These are phyloP conservation scores for Bauhinia variegata DNA, from an alignment of 306 rosid species.

Conservation along the genomic window DNA sequence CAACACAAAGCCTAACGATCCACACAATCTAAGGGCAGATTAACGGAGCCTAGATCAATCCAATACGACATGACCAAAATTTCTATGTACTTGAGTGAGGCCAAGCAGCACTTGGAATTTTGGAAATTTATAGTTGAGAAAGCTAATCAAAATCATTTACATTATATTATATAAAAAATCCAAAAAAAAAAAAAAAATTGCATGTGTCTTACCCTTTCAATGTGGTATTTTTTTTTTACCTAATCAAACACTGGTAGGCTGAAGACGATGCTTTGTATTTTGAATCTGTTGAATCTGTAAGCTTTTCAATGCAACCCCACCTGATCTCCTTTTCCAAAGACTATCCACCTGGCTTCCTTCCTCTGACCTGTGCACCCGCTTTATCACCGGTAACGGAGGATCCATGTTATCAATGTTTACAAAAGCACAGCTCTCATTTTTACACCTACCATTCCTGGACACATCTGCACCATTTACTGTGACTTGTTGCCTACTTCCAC, in stretches of 20 bases:
- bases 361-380: constrained; percentile 34
- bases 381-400: constrained; percentile 76
- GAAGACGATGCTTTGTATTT: constrained; percentile 50
- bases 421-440: constrained; percentile 35
- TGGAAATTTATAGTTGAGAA: neutral
- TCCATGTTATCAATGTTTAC: constrained; percentile 60
- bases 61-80: constrained; percentile 17
- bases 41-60: constrained; percentile 1
- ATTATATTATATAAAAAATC: constrained; percentile 24
- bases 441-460: constrained; percentile 14
- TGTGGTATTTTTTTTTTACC: neutral
- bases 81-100: constrained; percentile 33
- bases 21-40: neutral
- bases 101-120: constrained; percentile 10
- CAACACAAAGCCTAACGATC: constrained; percentile 4
- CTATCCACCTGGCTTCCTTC: constrained; percentile 39
- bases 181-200: neutral
- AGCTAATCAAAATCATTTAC: constrained; percentile 38
- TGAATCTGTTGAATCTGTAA: constrained; percentile 68
- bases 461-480: constrained; percentile 3
- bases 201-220: constrained; percentile 30
- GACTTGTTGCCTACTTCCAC: constrained; percentile 40
- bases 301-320: constrained; percentile 49
- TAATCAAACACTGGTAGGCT: constrained; percentile 63
- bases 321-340: constrained; percentile 83